Base-by-base conservation (phyloP, 2,329 filamentous ascomycete species). In the Corniculantispora saksenae region DNA sequence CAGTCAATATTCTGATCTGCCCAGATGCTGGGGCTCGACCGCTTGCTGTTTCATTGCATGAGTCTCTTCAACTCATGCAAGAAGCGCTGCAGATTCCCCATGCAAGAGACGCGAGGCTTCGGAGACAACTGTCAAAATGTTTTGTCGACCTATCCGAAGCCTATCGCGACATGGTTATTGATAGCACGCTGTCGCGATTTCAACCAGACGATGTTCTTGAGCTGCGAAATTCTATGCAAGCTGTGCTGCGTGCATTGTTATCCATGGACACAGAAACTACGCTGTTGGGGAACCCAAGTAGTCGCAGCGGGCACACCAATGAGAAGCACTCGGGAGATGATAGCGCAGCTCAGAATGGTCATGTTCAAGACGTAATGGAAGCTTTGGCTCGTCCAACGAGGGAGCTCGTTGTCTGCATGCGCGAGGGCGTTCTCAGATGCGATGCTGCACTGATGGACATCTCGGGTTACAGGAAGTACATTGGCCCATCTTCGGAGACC, bases 121-220 rank as follows among this genome's bases (percentile, higher is more conserved):
- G 82, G 38, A 77, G 82, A 51, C 76, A 79, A 45, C 74, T 88
- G 21, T 79, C 81, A 5, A 80, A 79, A 66, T 79, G 81, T 0
- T 86, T 86, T 65, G 83, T 87, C 66, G 80, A 84, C 64, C 76
- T 88, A 62, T 86, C 85, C 17, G 78, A 84, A 67, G 82, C 82
- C 2, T 82, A 85, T 66, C 79, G 85, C 71, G 86, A 88, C 68
- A 79, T 88, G 66, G 79, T 80, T 15, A 79, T 86, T 61, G 85
- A 87, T 62, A 78, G 86, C n/a, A 84, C 84, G 1, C 73, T 87
- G 4, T 86, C 84, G 1, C 78, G 81, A 1, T 84, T 87, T 65
- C 74, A 73, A 13, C 84, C 85, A 1, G 73, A 77, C 13, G 84
- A 87, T 69, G 76, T 86, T 23, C 73, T 76, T 45, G 74, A 77